Conservation (phyloP, 2,329 filamentous ascomycete genomes). For the Cordyceps farinosa region DNA sequence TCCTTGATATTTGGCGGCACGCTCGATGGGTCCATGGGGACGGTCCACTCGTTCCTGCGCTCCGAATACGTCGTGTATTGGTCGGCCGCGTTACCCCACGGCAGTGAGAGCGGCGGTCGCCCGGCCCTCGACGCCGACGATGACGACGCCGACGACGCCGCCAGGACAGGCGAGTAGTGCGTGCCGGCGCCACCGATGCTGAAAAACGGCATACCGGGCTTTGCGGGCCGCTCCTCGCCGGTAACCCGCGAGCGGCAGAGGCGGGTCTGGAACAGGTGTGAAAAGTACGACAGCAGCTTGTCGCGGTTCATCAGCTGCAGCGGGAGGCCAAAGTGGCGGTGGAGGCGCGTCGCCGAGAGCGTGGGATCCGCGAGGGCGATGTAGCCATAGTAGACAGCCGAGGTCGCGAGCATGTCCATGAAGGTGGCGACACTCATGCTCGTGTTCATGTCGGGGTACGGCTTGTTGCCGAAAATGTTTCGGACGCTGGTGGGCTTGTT, state of each 20-base stretch:
- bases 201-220: conserved; percentile 47
- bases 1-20: conserved; percentile 18
- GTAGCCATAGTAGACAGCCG: conserved; percentile 19
- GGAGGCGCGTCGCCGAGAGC: conserved; percentile 12
- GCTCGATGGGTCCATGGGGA: conserved; percentile 16
- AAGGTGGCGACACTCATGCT: conserved; percentile 15
- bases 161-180: conserved; percentile 16
- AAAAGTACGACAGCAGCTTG: conserved; percentile 19
- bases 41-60: conserved; percentile 13
- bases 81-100: conserved; percentile 14
- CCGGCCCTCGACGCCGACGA: background rate
- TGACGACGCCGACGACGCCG: conserved; percentile 8
- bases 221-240: background rate
- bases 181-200: conserved; percentile 64
- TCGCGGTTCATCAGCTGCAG: conserved; percentile 18
- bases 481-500: conserved; percentile 6
- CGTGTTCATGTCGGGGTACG: conserved; percentile 13
- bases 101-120: conserved; percentile 1
- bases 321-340: conserved; percentile 19
- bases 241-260: background rate
- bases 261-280: conserved; percentile 19
- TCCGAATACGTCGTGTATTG: conserved; percentile 8
- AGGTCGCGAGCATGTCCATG: conserved; percentile 20
- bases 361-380: conserved; percentile 18
- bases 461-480: conserved; percentile 11